phyloP scores from a whole-genome alignment of 768 basidiomycete genomes.

The Chlorophyllum brunneum region DNA sequence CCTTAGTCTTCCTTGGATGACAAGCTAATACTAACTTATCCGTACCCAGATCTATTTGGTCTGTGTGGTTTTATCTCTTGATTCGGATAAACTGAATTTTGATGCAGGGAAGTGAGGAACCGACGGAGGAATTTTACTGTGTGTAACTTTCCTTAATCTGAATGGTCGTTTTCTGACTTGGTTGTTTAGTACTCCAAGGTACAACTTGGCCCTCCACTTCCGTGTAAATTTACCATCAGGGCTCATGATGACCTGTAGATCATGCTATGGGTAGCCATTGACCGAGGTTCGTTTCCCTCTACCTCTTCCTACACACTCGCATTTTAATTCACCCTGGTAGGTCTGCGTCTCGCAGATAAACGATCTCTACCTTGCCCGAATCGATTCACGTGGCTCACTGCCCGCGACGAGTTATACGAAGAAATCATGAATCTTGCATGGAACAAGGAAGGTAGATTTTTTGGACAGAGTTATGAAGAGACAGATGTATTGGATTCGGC shows the following conservation, averaged over 20 bases:
- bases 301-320: neutral
- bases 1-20: neutral
- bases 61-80: slow-evolving; percentile 24
- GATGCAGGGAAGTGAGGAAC: slow-evolving; percentile 82
- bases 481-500: slow-evolving; percentile 79
- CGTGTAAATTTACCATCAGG: slow-evolving; percentile 10
- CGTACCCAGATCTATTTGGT: slow-evolving; percentile 79
- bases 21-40: neutral
- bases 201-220: too few relatives aligned
- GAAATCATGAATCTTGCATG: slow-evolving; percentile 89
- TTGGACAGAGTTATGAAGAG: slow-evolving; percentile 91
- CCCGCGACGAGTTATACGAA: slow-evolving; percentile 62
- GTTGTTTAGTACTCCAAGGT: slow-evolving; percentile 72
- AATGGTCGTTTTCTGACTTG: neutral
- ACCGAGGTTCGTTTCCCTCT: slow-evolving; percentile 54
- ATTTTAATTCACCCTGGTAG: slow-evolving; percentile 25
- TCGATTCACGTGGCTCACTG: slow-evolving; percentile 16
- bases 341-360: slow-evolving; percentile 90
- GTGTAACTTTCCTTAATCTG: slow-evolving; percentile 21
- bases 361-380: slow-evolving; percentile 79
- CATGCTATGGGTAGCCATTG: slow-evolving; percentile 97
- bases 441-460: slow-evolving; percentile 66
- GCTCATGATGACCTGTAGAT: slow-evolving; percentile 38
- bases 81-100: neutral
- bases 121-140: slow-evolving; percentile 84